Percentiles rank a stretch among this genome's conserved stretches.
Evolutionary conservation across 306 rosid genomes (phyloP).

Genomic region (Hylodesmum podocarpum): DNA sequence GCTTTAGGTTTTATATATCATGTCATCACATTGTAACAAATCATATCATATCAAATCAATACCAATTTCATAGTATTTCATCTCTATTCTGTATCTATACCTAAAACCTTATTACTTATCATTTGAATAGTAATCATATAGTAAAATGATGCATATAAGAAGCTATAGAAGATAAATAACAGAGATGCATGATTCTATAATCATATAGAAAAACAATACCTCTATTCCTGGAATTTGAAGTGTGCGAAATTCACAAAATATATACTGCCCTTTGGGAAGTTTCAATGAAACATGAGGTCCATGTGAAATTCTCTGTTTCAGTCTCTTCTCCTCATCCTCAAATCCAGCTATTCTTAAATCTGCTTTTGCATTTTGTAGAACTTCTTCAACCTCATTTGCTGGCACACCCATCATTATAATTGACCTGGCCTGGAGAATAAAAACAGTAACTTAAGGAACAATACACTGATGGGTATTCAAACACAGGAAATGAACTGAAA

Average conservation of each 20-base stretch:
- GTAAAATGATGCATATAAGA: neutral
- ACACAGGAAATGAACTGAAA: too few relatives aligned
- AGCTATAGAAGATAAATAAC: neutral
- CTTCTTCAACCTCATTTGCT: constrained; percentile 74
- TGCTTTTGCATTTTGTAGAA: constrained; percentile 60
- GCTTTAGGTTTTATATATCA: neutral
- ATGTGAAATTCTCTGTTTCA: constrained; percentile 68
- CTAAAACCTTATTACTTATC: neutral
- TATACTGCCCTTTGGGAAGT: constrained; percentile 90
- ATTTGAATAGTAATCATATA: neutral
- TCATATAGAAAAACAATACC: constrained; percentile 44
- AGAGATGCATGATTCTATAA: constrained; percentile 10
- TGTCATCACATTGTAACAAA: neutral
- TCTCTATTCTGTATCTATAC: neutral
- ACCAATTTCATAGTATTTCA: neutral
- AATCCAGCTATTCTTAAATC: constrained; percentile 90
- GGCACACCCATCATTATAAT: constrained; percentile 93
- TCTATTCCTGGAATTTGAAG: constrained; percentile 84
- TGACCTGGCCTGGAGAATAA: constrained; percentile 60
- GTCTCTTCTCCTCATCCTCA: constrained; percentile 82
- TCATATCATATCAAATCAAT: neutral
- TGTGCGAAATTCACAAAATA: constrained; percentile 73
- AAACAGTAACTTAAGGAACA: constrained; percentile 3
- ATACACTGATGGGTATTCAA: too few relatives aligned
- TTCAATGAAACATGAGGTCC: constrained; percentile 47